A percentile compares a stretch with the other conserved stretches of the same genome.
phyloP scores from a whole-genome alignment of 768 basidiomycete species.

The Mycena sanguinolenta region DNA sequence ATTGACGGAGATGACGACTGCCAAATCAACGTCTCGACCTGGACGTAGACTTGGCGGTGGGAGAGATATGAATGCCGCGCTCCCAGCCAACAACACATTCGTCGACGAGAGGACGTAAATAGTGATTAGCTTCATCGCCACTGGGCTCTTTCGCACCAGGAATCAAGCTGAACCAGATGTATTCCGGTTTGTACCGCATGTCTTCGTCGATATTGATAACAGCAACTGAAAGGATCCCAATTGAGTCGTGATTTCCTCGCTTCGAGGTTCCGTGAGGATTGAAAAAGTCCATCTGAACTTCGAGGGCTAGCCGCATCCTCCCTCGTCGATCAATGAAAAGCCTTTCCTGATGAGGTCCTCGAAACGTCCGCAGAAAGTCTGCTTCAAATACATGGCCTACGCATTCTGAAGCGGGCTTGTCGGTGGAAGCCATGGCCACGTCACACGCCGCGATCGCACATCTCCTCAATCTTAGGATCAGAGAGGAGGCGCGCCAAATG shows the following conservation, averaged over 20 bases:
- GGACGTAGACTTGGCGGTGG: conserved; percentile 31
- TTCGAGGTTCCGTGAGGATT: conserved; percentile 45
- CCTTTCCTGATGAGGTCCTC: conserved; percentile 34
- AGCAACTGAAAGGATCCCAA: conserved; percentile 49
- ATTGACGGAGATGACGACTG: conserved; percentile 39
- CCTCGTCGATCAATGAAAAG: conserved; percentile 37
- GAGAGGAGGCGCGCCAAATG: conserved; percentile 32
- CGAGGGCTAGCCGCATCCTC: conserved; percentile 39
- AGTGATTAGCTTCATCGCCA: too few species aligned
- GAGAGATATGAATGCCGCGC: conserved; percentile 38
- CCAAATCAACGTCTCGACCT: conserved; percentile 12
- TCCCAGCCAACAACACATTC: conserved; percentile 39
- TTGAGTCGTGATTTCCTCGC: conserved; percentile 44
- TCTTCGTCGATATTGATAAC: conserved; percentile 49
- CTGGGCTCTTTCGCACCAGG: conserved; percentile 47
- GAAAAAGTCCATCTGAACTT: conserved; percentile 51
- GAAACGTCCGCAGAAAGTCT: conserved; percentile 41
- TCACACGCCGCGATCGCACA: conserved; percentile 34
- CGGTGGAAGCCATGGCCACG: conserved; percentile 14
- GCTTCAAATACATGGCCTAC: conserved; percentile 39
- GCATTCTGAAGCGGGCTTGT: not conserved
- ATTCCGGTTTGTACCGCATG: conserved; percentile 44
- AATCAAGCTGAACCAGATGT: conserved; percentile 48
- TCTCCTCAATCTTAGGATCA: conserved; percentile 24
- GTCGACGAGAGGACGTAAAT: conserved; percentile 43